Evolutionary conservation across 2,329 filamentous ascomycete genomes (phyloP).

Genomic region (Colletotrichum graminicola): DNA sequence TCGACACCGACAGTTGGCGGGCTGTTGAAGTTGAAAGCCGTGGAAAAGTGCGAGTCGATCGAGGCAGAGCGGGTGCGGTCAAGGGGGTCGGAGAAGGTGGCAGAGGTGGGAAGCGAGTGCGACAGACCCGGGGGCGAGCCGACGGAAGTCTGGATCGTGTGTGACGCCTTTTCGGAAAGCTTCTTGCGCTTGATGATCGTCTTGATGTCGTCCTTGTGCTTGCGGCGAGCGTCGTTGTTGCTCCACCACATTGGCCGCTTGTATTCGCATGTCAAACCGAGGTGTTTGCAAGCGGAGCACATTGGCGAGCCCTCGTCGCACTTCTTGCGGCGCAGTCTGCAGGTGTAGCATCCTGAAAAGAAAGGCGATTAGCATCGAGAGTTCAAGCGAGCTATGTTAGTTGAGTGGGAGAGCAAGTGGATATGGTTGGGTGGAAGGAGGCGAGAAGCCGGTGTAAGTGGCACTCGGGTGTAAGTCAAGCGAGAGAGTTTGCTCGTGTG

Average conservation of each 20-base stretch:
- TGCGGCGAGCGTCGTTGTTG: slow-evolving; percentile 86
- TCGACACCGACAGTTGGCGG: slow-evolving; percentile 63
- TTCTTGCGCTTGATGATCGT: slow-evolving; percentile 98
- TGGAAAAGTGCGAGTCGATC: slow-evolving; percentile 82
- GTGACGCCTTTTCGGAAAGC: slow-evolving; percentile 84
- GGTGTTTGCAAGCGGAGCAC: slow-evolving; percentile 76
- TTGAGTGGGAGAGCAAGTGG: slow-evolving; percentile 41
- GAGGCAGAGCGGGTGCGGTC: slow-evolving; percentile 81
- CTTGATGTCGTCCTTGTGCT: slow-evolving; percentile 96
- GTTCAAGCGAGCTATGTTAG: slow-evolving; percentile 31
- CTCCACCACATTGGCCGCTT: slow-evolving; percentile 98
- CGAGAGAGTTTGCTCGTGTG: slow-evolving; percentile 38
- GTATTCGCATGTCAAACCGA: slow-evolving; percentile 93
- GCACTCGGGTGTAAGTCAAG: slow-evolving; percentile 49
- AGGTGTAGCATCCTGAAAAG: slow-evolving; percentile 73
- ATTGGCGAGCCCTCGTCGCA: slow-evolving; percentile 74
- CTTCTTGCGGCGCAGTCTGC: slow-evolving; percentile 76
- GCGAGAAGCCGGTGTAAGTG: slow-evolving; percentile 30
- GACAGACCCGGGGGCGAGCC: slow-evolving; percentile 82
- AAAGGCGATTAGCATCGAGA: slow-evolving; percentile 29
- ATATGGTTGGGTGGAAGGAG: slow-evolving; percentile 43
- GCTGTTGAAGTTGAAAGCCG: slow-evolving; percentile 80
- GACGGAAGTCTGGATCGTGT: slow-evolving; percentile 66
- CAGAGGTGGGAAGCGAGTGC: slow-evolving; percentile 84
- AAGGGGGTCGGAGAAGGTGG: slow-evolving; percentile 81